Evolutionary conservation across 192 early-diverging fungal genomes (phyloP).

Genomic region (Paraglomus brasilianum): DNA sequence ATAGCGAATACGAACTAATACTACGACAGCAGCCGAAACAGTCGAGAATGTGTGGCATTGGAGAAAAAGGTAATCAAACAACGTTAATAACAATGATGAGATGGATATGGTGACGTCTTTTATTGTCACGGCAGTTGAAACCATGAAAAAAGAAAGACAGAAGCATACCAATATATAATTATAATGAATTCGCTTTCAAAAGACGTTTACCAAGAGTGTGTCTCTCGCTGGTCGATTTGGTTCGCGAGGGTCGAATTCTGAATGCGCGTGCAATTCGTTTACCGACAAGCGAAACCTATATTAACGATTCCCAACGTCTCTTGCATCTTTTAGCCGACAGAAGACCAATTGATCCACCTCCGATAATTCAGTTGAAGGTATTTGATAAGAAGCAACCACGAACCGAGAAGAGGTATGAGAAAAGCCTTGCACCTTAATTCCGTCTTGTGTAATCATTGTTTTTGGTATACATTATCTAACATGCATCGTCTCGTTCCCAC

Average conservation of each 20-base stretch:
- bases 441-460: conserved; percentile 5
- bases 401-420: conserved; percentile 25
- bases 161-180: too few species aligned
- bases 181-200: too few species aligned
- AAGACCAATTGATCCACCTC: conserved; percentile 79
- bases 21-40: conserved; percentile 87
- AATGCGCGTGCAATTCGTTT: neutral
- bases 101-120: conserved; percentile 12
- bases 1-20: conserved; percentile 58
- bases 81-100: neutral
- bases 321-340: conserved; percentile 57
- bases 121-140: neutral
- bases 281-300: neutral
- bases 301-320: neutral
- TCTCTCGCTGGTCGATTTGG: neutral
- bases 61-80: conserved; percentile 77
- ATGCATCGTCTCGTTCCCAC: neutral
- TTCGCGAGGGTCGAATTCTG: neutral
- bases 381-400: conserved; percentile 21
- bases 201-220: neutral
- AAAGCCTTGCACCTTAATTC: conserved; percentile 28
- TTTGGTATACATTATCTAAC: conserved; percentile 1
- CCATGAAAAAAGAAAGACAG: too few species aligned
- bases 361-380: conserved; percentile 61
- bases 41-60: conserved; percentile 90